Evolutionary conservation across 2,329 filamentous ascomycete species (phyloP), one percentile per base, ranked within the genome.

Genomic region (Fusarium udum): DNA sequence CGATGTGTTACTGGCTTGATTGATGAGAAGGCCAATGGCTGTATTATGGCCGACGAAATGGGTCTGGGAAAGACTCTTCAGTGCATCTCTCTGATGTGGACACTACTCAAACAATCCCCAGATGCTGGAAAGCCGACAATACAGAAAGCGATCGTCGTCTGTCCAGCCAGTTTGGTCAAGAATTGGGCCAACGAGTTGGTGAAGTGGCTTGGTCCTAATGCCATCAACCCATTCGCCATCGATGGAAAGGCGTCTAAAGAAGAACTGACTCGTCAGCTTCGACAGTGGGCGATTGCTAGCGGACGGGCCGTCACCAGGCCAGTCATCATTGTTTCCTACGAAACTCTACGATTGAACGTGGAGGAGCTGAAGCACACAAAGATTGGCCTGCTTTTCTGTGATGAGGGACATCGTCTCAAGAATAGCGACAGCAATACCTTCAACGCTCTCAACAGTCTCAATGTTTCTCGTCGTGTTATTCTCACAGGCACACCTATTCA

Each of bases 11-110:
- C 95, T 4, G 96, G 96, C n/a, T 88, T 98, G 87, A 93, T 98
- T 63, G 96, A 98, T 77, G 89, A 92, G 42, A 95, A 95, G 77
- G 96, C 96, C 55, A 93, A 98, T 81, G 96, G 96, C 5, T 99
- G 96, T 83, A 99, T 99, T 80, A 99, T 99, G 96, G 96, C 96
- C 60, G 96, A 99, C 81, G 96, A 98, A 81, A 99, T 99, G 96
- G 96, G 96, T 76, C 85, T 99, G 36, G 96, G 96, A 64, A 99
- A 99, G 84, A 99, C 96, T 24, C 84, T 99, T 48, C 96, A 99
- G 85, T 99, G 96, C 82, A 99, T 99, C 78, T 90, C 96, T 1
- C 88, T 99, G 56, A 92, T 99, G 87, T 99, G 96, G 96, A 99
- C 96, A 4, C 84, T 99, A 3, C 85, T 99, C 22, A 98, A 98